These are phyloP conservation scores for Thuja plicata DNA, from an alignment of 83 land plant genomes.

Conservation along the genomic window DNA sequence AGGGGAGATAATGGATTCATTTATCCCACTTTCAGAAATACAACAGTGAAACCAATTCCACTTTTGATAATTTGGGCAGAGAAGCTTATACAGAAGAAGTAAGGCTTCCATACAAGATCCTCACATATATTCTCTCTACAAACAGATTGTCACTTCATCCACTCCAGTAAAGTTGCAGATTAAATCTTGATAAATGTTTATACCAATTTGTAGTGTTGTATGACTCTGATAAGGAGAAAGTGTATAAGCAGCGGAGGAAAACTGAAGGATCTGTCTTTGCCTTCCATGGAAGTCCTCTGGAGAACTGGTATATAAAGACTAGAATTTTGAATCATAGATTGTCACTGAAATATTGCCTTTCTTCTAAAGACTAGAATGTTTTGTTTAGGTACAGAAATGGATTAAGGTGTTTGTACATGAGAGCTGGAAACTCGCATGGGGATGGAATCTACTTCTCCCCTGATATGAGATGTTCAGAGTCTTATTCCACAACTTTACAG, in stretches of 20 bases:
- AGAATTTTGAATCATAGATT: too few relatives aligned
- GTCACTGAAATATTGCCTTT: too few relatives aligned
- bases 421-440: background rate
- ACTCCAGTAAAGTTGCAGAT: too few relatives aligned
- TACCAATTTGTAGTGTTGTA: constrained; percentile 1
- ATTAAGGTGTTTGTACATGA: constrained; percentile 9
- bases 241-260: background rate
- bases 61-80: background rate
- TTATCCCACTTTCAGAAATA: background rate
- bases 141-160: too few relatives aligned
- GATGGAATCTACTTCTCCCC: constrained; percentile 12
- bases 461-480: background rate
- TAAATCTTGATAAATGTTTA: background rate
- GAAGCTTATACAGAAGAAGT: background rate
- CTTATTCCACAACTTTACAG: background rate
- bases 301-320: background rate
- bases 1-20: background rate
- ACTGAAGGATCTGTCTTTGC: too few relatives aligned
- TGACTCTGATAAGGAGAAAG: background rate
- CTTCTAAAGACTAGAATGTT: too few relatives aligned
- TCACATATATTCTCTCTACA: too few relatives aligned
- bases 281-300: constrained; percentile 7
- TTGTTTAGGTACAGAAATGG: constrained; percentile 8
- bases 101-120: constrained; percentile 12
- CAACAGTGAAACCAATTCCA: background rate